These are phyloP conservation scores for Helicocarpus griseus DNA, from an alignment of 2,329 filamentous ascomycete genomes.

Conservation along the genomic window DNA sequence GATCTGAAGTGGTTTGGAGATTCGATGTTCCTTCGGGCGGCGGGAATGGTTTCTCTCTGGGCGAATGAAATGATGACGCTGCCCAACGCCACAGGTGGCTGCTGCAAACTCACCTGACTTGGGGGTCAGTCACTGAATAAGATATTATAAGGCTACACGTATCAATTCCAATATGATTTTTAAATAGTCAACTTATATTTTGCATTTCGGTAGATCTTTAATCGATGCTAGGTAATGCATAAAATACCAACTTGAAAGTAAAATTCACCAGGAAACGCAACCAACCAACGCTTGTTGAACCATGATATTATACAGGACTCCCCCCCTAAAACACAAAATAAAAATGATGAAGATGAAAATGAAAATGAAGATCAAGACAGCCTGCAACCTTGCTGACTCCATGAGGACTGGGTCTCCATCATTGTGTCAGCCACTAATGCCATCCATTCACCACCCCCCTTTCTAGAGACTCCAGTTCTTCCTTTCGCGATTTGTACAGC, in stretches of 20 bases:
- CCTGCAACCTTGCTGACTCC: no score
- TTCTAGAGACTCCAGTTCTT: slow-evolving; percentile 60
- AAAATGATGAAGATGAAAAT: no score
- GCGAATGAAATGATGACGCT: background rate
- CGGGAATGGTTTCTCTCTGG: background rate
- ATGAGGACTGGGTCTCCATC: background rate
- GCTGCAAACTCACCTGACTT: background rate
- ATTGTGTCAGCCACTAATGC: slow-evolving; percentile 17
- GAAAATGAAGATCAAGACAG: background rate
- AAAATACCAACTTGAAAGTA: background rate
- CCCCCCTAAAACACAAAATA: no score
- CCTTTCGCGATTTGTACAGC: slow-evolving; percentile 62
- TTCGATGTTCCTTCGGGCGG: slow-evolving; percentile 3
- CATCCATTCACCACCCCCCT: slow-evolving; percentile 28
- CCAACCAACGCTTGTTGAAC: background rate
- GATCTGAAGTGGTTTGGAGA: background rate
- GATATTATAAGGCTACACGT: no score
- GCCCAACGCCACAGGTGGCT: background rate
- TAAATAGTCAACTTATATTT: background rate
- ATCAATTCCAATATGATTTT: no score
- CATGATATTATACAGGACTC: background rate
- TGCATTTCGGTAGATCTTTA: background rate
- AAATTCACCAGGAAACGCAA: background rate
- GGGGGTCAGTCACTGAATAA: background rate
- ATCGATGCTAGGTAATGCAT: background rate